Evolutionary conservation across 169 alveolate species (phyloP).

Genomic region (Eimeria falciformis): DNA sequence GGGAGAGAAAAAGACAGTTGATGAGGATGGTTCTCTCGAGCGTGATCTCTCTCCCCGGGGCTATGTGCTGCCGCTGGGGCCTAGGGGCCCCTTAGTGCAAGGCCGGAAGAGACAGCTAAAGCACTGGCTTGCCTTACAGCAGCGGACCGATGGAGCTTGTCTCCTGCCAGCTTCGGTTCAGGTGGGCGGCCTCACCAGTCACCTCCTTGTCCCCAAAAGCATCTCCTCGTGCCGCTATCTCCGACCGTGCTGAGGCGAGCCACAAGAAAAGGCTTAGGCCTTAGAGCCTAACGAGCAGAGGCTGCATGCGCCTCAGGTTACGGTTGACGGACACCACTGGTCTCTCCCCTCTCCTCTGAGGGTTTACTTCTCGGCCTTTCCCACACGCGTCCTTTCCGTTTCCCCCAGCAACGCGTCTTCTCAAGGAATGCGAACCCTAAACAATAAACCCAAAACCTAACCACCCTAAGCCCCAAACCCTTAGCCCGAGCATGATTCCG

Average conservation of each 20-base stretch:
- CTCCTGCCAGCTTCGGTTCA: not conserved
- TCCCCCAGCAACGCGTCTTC: not conserved
- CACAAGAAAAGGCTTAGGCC: no score
- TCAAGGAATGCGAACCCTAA: not conserved
- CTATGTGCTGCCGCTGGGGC: not conserved
- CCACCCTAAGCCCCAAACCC: no score
- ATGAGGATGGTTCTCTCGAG: not conserved
- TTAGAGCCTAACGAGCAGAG: no score
- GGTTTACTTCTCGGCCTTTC: not conserved
- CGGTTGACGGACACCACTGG: not conserved
- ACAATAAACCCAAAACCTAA: no score
- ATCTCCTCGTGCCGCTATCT: no score
- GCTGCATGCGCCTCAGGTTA: not conserved
- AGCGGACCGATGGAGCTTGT: not conserved
- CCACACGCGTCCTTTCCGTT: not conserved
- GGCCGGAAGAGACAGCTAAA: not conserved
- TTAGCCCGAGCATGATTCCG: no score
- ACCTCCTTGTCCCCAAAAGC: no score
- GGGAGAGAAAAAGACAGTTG: not conserved
- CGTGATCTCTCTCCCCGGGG: not conserved
- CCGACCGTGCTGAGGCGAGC: no score
- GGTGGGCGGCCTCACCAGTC: no score
- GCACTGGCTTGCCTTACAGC: not conserved
- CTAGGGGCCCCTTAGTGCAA: not conserved
- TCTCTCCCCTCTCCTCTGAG: not conserved